Evolutionary conservation across 345 rosid genomes (phyloP).

Genomic region (Salix purpurea): DNA sequence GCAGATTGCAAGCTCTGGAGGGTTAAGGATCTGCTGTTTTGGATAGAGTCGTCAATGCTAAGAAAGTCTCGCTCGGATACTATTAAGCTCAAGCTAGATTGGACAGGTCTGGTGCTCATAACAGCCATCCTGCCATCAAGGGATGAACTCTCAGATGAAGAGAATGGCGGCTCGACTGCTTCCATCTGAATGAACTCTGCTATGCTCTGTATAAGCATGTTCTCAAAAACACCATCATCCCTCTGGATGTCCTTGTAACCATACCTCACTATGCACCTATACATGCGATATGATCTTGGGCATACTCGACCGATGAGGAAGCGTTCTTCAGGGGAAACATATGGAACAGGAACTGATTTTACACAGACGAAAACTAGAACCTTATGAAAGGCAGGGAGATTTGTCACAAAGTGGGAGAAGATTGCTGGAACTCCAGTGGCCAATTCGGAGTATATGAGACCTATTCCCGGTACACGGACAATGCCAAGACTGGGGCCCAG

Average conservation of each 20-base stretch:
- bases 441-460: slow-evolving; percentile 83
- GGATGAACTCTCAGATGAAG: slow-evolving; percentile 51
- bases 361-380: slow-evolving; percentile 89
- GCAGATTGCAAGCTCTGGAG: slow-evolving; percentile 64
- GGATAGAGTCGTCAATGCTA: slow-evolving; percentile 37
- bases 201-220: slow-evolving; percentile 78
- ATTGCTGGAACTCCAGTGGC: slow-evolving; percentile 94
- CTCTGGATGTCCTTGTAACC: slow-evolving; percentile 91
- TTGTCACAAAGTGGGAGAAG: slow-evolving; percentile 93
- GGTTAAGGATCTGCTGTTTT: slow-evolving; percentile 66
- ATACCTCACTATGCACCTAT: slow-evolving; percentile 89
- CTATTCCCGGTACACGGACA: slow-evolving; percentile 93
- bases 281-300: slow-evolving; percentile 91
- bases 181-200: slow-evolving; percentile 97
- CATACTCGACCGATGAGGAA: slow-evolving; percentile 90
- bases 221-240: slow-evolving; percentile 77
- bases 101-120: slow-evolving; percentile 56
- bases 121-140: slow-evolving; percentile 95
- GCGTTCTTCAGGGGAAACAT: slow-evolving; percentile 82
- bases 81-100: slow-evolving; percentile 47
- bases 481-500: slow-evolving; percentile 95
- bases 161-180: slow-evolving; percentile 60
- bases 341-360: slow-evolving; percentile 92
- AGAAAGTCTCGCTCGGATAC: slow-evolving; percentile 51
- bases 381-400: slow-evolving; percentile 90